A percentile compares a stretch with the other conserved stretches of the same genome.
Conservation (phyloP, 495 filamentous ascomycete species). For the Penicillium riverlandense region DNA sequence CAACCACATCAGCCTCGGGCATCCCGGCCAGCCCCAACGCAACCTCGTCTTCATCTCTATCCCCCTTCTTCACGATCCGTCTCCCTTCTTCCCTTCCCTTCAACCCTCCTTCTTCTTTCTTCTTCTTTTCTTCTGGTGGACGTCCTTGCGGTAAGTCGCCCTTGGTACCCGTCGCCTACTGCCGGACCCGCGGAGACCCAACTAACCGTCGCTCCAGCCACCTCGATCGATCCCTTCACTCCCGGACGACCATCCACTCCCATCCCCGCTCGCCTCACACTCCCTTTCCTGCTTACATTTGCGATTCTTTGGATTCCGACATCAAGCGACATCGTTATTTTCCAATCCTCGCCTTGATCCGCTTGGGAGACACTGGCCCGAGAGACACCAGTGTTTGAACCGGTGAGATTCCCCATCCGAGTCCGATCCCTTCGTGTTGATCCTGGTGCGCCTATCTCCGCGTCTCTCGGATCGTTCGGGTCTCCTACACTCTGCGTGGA, state of each 20-base stretch:
- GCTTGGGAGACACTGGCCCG: too few species aligned
- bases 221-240: constrained; percentile 48
- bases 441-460: too few species aligned
- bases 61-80: too few species aligned
- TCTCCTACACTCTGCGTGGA: too few species aligned
- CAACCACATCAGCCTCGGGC: constrained; percentile 22
- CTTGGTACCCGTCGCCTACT: constrained; percentile 10
- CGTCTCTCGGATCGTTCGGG: too few species aligned
- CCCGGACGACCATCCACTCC: constrained; percentile 12
- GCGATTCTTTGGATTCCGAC: constrained; percentile 1
- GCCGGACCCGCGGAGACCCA: constrained; percentile 27
- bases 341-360: too few species aligned
- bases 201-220: constrained; percentile 43
- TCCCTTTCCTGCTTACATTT: constrained; percentile 4
- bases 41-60: constrained; percentile 10
- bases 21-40: constrained; percentile 15
- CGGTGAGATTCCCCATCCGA: too few species aligned
- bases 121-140: constrained; percentile 19
- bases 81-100: constrained; percentile 20
- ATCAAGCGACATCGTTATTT: too few species aligned
- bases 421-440: too few species aligned
- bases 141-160: constrained; percentile 8
- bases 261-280: constrained; percentile 10
- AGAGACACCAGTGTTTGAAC: too few species aligned
- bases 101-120: constrained; percentile 19